These are phyloP conservation scores for Puccinellia tenuiflora DNA, from an alignment of 176 grass and related monocot genomes.

Conservation along the genomic window DNA sequence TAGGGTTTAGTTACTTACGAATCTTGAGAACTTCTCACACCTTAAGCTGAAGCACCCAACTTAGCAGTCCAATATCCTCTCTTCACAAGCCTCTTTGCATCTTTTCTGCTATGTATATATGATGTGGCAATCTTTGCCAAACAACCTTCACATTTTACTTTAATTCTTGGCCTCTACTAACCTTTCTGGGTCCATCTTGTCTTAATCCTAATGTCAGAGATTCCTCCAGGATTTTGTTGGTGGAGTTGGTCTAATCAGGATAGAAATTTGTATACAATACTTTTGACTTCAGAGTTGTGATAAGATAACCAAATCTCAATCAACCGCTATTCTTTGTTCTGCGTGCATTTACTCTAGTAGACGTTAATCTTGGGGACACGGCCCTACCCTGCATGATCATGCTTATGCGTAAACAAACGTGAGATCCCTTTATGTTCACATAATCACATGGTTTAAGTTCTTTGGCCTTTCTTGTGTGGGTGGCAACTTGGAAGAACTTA, in stretches of 20 bases:
- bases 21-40: background rate
- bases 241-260: constrained; percentile 16
- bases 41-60: too few species aligned
- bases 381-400: background rate
- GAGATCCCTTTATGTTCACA: constrained; percentile 8
- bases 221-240: constrained; percentile 10
- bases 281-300: constrained; percentile 20
- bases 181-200: background rate
- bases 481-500: background rate
- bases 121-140: background rate
- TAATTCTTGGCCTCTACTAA: background rate
- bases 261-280: constrained; percentile 1
- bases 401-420: background rate
- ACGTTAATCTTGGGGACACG: background rate
- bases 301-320: constrained; percentile 10
- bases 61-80: background rate
- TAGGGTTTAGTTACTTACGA: background rate
- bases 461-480: background rate
- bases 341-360: background rate
- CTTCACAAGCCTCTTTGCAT: background rate
- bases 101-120: background rate
- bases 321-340: background rate
- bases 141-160: background rate
- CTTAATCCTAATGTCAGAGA: background rate
- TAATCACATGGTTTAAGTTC: background rate